Evolutionary conservation across 2,329 filamentous ascomycete genomes (phyloP).

Genomic region (Calonectria leucothoes): DNA sequence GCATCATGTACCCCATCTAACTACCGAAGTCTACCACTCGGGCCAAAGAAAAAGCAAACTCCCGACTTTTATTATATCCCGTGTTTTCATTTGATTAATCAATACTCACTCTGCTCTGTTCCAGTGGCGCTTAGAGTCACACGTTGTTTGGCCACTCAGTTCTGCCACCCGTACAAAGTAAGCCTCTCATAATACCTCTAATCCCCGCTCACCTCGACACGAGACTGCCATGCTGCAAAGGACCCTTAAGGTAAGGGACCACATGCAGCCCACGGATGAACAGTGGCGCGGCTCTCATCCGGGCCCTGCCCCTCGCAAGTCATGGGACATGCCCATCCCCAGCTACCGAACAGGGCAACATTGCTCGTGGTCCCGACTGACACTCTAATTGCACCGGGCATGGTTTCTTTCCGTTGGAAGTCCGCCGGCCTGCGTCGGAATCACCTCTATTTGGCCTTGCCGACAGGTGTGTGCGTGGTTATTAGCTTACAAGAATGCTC

Average conservation of each 20-base stretch:
- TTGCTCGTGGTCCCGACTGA: background rate
- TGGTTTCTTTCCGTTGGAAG: background rate
- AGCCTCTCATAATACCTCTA: background rate
- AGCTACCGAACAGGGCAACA: background rate
- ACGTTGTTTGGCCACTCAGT: background rate
- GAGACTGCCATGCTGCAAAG: conserved; percentile 11
- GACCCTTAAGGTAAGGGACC: background rate
- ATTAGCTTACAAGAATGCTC: background rate
- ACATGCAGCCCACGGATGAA: background rate
- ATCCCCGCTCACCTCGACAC: background rate
- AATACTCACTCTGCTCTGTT: background rate
- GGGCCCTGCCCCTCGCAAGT: conserved; percentile 2
- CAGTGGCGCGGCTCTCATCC: conserved; percentile 3
- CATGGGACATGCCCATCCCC: conserved; percentile 15
- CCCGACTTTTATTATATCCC: background rate
- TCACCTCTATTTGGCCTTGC: conserved; percentile 8
- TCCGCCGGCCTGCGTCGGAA: background rate
- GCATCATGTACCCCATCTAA: background rate
- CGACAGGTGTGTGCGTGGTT: background rate
- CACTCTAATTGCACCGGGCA: conserved; percentile 2
- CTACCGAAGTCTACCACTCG: background rate
- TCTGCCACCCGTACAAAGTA: background rate
- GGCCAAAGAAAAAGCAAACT: background rate
- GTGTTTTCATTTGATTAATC: background rate
- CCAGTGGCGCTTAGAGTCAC: background rate